Conservation (phyloP, 495 filamentous ascomycete species). For the Neurospora tetraspora region DNA sequence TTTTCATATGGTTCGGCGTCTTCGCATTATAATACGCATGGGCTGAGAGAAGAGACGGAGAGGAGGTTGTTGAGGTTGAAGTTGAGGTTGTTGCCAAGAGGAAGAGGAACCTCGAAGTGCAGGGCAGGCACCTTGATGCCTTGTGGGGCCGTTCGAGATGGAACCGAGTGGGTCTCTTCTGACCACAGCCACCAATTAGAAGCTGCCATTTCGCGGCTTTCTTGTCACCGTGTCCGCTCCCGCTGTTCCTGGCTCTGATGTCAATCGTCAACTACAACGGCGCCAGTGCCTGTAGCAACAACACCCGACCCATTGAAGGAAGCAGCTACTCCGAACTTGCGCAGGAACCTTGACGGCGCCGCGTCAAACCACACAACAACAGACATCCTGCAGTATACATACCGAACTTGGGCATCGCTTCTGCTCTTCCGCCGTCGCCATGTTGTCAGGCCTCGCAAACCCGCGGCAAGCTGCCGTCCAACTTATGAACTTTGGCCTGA, state of each 20-base stretch:
- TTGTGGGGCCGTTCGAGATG: not conserved
- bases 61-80: not conserved
- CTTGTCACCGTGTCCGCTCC: not conserved
- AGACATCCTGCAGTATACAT: not conserved
- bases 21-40: not conserved
- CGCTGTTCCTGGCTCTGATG: not conserved
- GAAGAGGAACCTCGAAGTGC: not conserved
- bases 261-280: not conserved
- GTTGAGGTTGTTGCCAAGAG: not conserved
- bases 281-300: not conserved
- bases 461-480: conserved; percentile 82
- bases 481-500: conserved; percentile 88
- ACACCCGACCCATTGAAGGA: not conserved
- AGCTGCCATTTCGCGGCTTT: conserved; percentile 8
- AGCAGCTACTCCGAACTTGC: not conserved
- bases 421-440: conserved; percentile 21
- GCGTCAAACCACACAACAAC: not conserved
- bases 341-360: not conserved
- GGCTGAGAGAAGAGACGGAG: not conserved
- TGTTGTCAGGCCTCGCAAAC: conserved; percentile 66
- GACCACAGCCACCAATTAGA: conserved; percentile 6
- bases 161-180: not conserved
- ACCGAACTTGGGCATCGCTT: not conserved
- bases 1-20: not conserved
- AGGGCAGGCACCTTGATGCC: not conserved